Base-by-base conservation (phyloP, 495 filamentous ascomycete genomes). In the Cairneyella variabilis region DNA sequence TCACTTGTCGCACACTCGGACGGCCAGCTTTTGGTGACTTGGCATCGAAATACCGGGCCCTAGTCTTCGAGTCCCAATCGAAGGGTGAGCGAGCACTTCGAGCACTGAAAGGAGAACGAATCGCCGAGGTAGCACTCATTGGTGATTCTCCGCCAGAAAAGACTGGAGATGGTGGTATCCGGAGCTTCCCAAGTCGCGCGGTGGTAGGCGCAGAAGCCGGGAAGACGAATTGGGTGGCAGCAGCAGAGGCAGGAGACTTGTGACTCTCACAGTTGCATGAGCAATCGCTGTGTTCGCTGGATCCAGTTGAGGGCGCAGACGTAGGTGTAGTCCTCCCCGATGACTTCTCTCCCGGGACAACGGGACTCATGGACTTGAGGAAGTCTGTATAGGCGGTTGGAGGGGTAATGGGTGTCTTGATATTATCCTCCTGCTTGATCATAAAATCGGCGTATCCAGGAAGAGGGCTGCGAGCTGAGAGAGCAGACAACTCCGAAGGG, bases 381-480 rank as follows among this genome's bases (percentile, higher is more conserved):
- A 97, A 97, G 59, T 97, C 89, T 37, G 89, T 86, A 64, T 97
- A 97, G 48, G 92, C 90, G 3, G 77, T 74, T 2, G 92, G 92
- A 23, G 92, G 91, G n/a, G 87, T 93, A 70, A 97, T 95, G 42
- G 91, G 92, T 2, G 91, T 96, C 62, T 83, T 83, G 53, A 65
- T 53, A 11, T 39, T 46, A 3, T 83, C 77, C 51, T 80, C 76
- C 46, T 72, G 69, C 53, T 79, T 79, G 57, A 81, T 74, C 62
- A 75, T 54, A 55, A 68, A 69, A 58, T 69, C 69, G 7, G 76
- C 70, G 28, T 76, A 73, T 37, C 74, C 74, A 14, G 80, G 75
- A 44, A 79, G 71, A 21, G 79, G 80, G 37, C 73, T 80, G 38
- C 64, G 68, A 37, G 63, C 72, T 18, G 71, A 66, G 43, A 75